phyloP scores from a whole-genome alignment of 2,329 filamentous ascomycete genomes.

The Metarhizium sp. region DNA sequence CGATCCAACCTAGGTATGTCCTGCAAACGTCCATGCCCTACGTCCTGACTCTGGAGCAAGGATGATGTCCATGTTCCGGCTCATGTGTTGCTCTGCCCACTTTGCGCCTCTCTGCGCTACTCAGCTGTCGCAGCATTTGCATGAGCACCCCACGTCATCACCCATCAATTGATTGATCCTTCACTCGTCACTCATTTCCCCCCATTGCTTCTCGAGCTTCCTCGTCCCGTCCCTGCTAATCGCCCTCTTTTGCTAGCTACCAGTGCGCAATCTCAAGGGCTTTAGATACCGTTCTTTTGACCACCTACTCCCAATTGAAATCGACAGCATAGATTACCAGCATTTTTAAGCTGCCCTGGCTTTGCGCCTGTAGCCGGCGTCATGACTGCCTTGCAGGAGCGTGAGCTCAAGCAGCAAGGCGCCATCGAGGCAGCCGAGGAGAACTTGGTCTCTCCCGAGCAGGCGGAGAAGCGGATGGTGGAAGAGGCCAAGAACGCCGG shows the following conservation, averaged over 20 bases:
- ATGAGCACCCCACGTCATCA: neutral
- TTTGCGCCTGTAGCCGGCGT: conserved; percentile 8
- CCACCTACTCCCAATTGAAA: conserved; percentile 7
- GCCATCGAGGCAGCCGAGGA: conserved; percentile 66
- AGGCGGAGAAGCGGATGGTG: conserved; percentile 65
- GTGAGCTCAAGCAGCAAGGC: conserved; percentile 73
- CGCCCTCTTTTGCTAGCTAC: neutral
- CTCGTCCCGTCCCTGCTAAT: neutral
- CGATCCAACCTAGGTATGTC: no score
- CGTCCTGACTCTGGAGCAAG: neutral
- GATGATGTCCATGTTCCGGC: neutral
- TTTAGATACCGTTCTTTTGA: conserved; percentile 7
- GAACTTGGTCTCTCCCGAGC: conserved; percentile 56
- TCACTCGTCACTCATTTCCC: neutral
- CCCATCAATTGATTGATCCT: neutral
- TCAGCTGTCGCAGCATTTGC: neutral
- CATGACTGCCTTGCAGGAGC: conserved; percentile 26
- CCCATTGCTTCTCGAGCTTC: neutral
- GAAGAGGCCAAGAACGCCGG: conserved; percentile 73
- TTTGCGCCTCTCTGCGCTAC: neutral
- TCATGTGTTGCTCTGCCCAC: no score
- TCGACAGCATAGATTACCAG: neutral
- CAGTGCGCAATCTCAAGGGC: conserved; percentile 4
- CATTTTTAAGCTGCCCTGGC: neutral
- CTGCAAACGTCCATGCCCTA: neutral